Base-by-base conservation (phyloP, 2,329 filamentous ascomycete species). In the Zymoseptoria tritici region DNA sequence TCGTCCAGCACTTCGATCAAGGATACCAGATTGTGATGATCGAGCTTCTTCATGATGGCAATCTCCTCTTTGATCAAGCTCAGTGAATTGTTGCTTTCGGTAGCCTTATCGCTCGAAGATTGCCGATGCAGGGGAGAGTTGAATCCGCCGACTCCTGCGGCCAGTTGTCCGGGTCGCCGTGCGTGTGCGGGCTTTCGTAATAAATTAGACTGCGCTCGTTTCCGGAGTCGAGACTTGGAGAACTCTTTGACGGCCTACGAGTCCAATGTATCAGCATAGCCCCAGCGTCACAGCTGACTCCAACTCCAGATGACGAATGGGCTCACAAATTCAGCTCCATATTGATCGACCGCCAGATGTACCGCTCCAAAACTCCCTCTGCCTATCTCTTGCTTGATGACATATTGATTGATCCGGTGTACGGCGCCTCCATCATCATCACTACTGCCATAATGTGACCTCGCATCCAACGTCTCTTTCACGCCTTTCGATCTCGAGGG, bases 41-140 rank as follows among this genome's bases (percentile, higher is more conserved):
- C 87, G 53, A 97, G 82, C 77, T 97, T 97, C 80, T 97, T 99
- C 92, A 99, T 97, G 72, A 97, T 95, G 60, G 94, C 94, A 69
- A 97, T 94, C 75, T 99, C 94, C 74, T 96, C 90, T 62, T 91
- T 89, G 73, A 99, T 97, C 61, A 97, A 79, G 70, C 89, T 89
- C 11, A 97, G 79, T 0, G 93, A 85, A 66, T 87, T 87, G 71
- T 89, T 87, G 51, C 82, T 81, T 52, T 80, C 77, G 54, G 79
- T 76, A 22, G 64, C 52, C 57, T 62, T 65, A 51, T 83, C 80
- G 6, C 76, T 76, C 7, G 80, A 79, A 9, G 83, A 81, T 67
- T 83, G 80, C 42, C 85, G 80, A 73, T 88, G 83, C 56, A 87
- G 72, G 1, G 84, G 83, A n/a, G 83, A 84, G 68, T 85, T 86